A percentile compares a stretch with the other conserved stretches of the same genome.
Conservation (phyloP, 2,329 filamentous ascomycete genomes). For the Botrytis paeoniae region DNA sequence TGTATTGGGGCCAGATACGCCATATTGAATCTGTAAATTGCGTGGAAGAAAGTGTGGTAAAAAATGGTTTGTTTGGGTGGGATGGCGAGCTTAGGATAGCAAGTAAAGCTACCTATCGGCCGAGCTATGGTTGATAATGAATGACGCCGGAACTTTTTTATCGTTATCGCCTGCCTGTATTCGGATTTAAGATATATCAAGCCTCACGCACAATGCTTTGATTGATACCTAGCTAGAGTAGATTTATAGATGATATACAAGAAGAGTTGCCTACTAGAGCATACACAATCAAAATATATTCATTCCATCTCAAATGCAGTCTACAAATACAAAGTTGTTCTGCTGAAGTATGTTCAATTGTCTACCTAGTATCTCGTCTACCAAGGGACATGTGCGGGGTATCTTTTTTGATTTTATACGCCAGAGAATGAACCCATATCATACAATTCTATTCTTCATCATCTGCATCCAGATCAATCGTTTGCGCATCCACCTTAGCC, state of each 20-base stretch:
- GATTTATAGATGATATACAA: neutral
- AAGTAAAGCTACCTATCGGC: conserved; percentile 14
- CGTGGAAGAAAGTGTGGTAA: neutral
- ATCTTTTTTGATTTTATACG: conserved; percentile 31
- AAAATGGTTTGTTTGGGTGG: neutral
- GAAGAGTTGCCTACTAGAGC: neutral
- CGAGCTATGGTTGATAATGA: conserved; percentile 13
- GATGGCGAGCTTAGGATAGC: neutral
- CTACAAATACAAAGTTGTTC: neutral
- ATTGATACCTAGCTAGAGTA: neutral
- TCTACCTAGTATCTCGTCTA: conserved; percentile 14
- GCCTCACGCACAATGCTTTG: neutral
- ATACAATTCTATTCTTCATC: conserved; percentile 16
- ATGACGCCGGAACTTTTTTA: conserved; percentile 16
- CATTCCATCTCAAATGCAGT: neutral
- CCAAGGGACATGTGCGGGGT: conserved; percentile 28
- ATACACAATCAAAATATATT: neutral
- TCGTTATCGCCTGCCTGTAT: conserved; percentile 20
- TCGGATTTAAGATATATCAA: conserved; percentile 13
- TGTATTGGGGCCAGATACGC: conserved; percentile 94
- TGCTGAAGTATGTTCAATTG: conserved; percentile 9
- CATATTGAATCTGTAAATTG: conserved; percentile 53
- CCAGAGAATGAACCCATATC: conserved; percentile 27
- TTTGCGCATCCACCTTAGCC: conserved; percentile 30
- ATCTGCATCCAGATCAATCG: conserved; percentile 14